Percentiles rank a stretch among this genome's conserved stretches.
phyloP scores from a whole-genome alignment of 768 basidiomycete genomes.

The Kwoniella sp. region DNA sequence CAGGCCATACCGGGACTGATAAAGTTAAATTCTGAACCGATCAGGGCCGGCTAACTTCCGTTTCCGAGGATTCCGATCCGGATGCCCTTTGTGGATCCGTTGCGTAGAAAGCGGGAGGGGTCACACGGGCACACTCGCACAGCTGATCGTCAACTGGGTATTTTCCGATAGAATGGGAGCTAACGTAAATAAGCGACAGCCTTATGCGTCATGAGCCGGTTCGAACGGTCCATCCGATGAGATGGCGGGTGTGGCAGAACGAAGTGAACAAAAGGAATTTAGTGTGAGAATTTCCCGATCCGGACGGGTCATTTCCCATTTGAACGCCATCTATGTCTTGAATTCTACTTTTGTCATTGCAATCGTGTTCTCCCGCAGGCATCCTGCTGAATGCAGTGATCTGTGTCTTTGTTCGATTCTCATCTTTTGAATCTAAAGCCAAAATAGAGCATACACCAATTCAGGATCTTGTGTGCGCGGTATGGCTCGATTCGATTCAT shows the following conservation, averaged over 20 bases:
- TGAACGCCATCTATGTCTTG: conserved; percentile 17
- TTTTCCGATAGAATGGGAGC: not conserved
- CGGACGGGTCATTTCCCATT: conserved; percentile 14
- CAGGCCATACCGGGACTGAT: not conserved
- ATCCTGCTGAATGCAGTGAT: conserved; percentile 22
- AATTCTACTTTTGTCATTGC: not conserved
- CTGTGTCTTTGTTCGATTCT: too few species aligned
- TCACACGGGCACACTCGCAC: not conserved
- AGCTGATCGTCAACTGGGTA: not conserved
- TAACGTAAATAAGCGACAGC: conserved; percentile 16
- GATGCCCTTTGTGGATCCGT: not conserved
- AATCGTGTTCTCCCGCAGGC: not conserved
- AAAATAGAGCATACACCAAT: not conserved
- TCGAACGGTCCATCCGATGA: conserved; percentile 7
- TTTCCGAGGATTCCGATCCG: not conserved
- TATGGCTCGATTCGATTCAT: not conserved
- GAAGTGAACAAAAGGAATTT: not conserved
- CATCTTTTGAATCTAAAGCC: too few species aligned
- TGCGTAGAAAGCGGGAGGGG: not conserved
- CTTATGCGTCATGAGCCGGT: conserved; percentile 18
- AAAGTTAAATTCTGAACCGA: not conserved
- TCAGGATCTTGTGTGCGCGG: not conserved
- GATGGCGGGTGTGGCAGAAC: conserved; percentile 15
- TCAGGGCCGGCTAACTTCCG: not conserved
- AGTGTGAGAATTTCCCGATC: conserved; percentile 20